A percentile compares a stretch with the other conserved stretches of the same genome.
Conservation (phyloP, 345 rosid species). For the Citrus sp. region DNA sequence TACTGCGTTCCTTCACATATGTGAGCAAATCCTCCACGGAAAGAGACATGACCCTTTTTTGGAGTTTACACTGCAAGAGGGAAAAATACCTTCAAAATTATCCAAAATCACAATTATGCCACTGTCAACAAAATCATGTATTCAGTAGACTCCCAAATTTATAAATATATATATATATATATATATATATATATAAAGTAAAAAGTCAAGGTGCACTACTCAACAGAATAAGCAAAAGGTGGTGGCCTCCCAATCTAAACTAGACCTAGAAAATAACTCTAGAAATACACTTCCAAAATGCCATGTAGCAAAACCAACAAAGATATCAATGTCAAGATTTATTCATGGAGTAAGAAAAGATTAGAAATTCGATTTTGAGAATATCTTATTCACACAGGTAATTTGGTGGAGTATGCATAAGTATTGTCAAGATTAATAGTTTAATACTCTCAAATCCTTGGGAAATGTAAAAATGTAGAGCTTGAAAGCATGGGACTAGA, state of each 20-base stretch:
- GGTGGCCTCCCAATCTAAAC: neutral
- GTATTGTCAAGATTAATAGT: neutral
- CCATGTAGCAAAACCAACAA: neutral
- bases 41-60: conserved; percentile 25
- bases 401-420: neutral
- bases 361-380: neutral
- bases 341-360: neutral
- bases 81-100: conserved; percentile 1
- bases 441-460: neutral
- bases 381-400: neutral
- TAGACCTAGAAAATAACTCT: neutral
- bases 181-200: too few species aligned
- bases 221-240: neutral
- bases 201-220: neutral
- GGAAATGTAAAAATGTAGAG: neutral
- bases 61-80: conserved; percentile 46
- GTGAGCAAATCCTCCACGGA: conserved; percentile 64
- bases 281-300: neutral
- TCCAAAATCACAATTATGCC: neutral
- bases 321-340: conserved; percentile 1
- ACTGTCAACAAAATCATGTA: neutral
- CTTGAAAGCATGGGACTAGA: neutral
- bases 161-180: too few species aligned
- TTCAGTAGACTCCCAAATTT: neutral
- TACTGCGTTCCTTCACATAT: conserved; percentile 38